These are phyloP conservation scores for Strobilomyces dryophilus DNA, from an alignment of 768 basidiomycete genomes.

Conservation along the genomic window DNA sequence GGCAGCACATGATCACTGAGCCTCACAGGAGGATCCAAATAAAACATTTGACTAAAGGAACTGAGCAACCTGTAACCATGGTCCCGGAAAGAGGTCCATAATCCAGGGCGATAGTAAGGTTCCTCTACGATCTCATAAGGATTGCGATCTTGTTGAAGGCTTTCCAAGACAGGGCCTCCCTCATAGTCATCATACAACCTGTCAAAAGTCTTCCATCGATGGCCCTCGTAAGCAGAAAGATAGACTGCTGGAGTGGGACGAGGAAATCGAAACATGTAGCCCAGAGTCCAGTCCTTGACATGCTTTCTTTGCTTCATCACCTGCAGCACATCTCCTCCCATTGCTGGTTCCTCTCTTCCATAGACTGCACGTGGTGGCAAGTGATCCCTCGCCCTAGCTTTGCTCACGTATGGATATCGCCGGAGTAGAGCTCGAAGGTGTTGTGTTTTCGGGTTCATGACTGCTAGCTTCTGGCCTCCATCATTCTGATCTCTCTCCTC, in stretches of 20 bases:
- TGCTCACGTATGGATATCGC: neutral
- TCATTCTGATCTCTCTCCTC: neutral
- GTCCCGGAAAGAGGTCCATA: constrained; percentile 6
- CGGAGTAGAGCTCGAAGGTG: neutral
- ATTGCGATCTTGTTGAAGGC: neutral
- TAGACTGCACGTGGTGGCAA: neutral
- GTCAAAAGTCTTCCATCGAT: neutral
- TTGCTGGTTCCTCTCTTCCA: too few relatives aligned
- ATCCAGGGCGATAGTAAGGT: neutral
- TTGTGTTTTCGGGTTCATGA: neutral
- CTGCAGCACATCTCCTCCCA: too few relatives aligned
- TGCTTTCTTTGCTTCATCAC: neutral
- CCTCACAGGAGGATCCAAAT: neutral
- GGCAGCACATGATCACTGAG: neutral
- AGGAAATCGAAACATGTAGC: constrained; percentile 2
- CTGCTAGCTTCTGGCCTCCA: neutral
- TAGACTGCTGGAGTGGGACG: neutral
- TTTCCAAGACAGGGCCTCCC: neutral
- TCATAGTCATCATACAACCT: neutral
- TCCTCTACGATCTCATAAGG: neutral
- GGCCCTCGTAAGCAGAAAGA: neutral
- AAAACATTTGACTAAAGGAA: constrained; percentile 10
- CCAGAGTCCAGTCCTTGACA: neutral
- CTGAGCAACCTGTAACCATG: neutral
- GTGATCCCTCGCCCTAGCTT: neutral